Evolutionary conservation across 805 yeast species (phyloP).

Genomic region (Candida sakaeoensis): DNA sequence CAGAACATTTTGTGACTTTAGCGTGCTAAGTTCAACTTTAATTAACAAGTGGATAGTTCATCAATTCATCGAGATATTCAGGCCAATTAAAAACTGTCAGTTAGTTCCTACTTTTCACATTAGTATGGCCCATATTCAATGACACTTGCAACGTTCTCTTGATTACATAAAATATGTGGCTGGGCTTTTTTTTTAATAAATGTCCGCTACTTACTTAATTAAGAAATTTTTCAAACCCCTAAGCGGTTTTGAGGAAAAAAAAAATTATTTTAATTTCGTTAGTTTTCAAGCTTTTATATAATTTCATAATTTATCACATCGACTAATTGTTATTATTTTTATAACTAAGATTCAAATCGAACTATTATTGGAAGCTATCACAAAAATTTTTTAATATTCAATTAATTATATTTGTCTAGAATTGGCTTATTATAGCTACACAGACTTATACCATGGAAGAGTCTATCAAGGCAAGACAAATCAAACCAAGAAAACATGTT

Average conservation of each 20-base stretch:
- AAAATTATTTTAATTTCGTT: too few relatives aligned
- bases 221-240: slow-evolving; percentile 3
- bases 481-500: slow-evolving; percentile 13
- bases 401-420: too few relatives aligned
- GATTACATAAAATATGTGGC: not conserved
- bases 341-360: not conserved
- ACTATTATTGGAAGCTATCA: not conserved
- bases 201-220: not conserved
- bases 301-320: not conserved
- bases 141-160: too few relatives aligned
- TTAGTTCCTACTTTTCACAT: too few relatives aligned
- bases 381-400: not conserved
- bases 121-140: too few relatives aligned
- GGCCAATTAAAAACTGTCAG: too few relatives aligned
- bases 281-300: too few relatives aligned
- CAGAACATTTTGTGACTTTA: too few relatives aligned
- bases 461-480: not conserved
- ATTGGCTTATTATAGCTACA: too few relatives aligned
- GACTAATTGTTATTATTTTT: not conserved
- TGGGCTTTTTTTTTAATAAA: not conserved
- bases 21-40: too few relatives aligned
- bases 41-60: too few relatives aligned
- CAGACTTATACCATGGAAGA: slow-evolving; percentile 3
- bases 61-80: too few relatives aligned
- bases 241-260: not conserved